Conservation (phyloP, 176 grass and related monocot species). For the barley (Hordeum vulgare) region MorexV3_pseudomolecules_assembly NC_058519.1:504485429-504485928, state of each 20-base stretch:
- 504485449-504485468: slow-evolving; percentile 55
- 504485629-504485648: background rate
- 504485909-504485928: no score
- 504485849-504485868: background rate
- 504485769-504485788: slow-evolving; percentile 6
- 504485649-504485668: background rate
- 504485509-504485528: slow-evolving; percentile 78
- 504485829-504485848: background rate
- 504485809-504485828: background rate
- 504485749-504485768: background rate
- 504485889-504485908: no score
- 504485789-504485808: background rate
- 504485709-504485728: background rate
- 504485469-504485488: slow-evolving; percentile 67
- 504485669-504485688: background rate
- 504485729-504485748: background rate
- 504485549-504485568: slow-evolving; percentile 54
- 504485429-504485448: slow-evolving; percentile 65
- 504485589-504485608: background rate
- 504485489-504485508: slow-evolving; percentile 68
- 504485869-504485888: background rate
- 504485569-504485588: background rate
- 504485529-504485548: slow-evolving; percentile 61
- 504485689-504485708: background rate
- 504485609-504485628: background rate